Percentiles rank a stretch among this genome's conserved stretches.
phyloP scores from a whole-genome alignment of 306 rosid genomes.

The Sphenostylis stenocarpa region DNA sequence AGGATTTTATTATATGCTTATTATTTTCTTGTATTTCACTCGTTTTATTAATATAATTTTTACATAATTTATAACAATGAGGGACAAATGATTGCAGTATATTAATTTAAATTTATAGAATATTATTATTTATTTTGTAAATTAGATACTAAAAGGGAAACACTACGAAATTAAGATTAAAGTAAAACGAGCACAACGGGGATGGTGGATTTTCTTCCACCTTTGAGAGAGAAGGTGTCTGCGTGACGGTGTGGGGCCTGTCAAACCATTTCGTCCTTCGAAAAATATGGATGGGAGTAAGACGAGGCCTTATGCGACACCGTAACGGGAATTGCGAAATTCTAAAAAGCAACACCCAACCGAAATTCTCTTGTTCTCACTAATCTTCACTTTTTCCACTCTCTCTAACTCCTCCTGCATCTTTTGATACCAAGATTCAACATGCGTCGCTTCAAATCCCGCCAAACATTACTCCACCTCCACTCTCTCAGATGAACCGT shows the following conservation, averaged over 20 bases:
- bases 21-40: no score
- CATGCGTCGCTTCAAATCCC: constrained; percentile 5
- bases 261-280: not conserved
- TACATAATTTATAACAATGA: no score
- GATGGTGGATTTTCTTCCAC: no score
- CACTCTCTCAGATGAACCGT: constrained; percentile 36
- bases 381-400: not conserved
- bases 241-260: not conserved
- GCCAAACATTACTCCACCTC: not conserved
- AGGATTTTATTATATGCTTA: no score
- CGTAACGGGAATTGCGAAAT: not conserved
- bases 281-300: not conserved
- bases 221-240: not conserved
- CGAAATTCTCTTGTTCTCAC: not conserved
- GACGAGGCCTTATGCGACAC: not conserved
- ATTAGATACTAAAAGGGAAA: no score
- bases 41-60: no score
- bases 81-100: no score
- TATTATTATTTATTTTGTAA: no score
- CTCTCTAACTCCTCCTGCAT: not conserved
- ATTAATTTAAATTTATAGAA: no score
- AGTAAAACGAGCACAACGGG: not conserved
- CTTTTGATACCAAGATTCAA: not conserved
- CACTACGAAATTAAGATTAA: no score
- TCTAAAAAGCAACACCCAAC: not conserved